Conservation (phyloP, 768 basidiomycete species). For the Podaxis sp. region DNA sequence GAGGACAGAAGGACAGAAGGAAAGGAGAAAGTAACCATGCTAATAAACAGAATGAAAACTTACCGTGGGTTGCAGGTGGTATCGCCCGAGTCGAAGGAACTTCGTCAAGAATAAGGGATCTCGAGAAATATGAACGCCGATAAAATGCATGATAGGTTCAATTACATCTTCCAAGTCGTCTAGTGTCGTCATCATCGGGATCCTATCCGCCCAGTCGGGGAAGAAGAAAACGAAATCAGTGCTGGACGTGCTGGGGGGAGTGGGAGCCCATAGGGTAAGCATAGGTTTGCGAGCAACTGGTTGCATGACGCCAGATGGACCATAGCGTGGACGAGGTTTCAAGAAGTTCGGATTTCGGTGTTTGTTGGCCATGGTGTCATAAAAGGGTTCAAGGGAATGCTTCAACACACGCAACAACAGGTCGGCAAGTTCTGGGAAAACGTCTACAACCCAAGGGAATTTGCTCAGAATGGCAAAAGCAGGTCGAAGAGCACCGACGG, state of each 20-base stretch:
- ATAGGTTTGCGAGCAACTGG: constrained; percentile 59
- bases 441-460: constrained; percentile 83
- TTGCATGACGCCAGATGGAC: constrained; percentile 51
- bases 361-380: constrained; percentile 55
- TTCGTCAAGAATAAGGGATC: constrained; percentile 78
- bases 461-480: constrained; percentile 77
- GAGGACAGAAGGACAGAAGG: too few species aligned
- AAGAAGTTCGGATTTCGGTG: constrained; percentile 63
- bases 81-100: constrained; percentile 74
- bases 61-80: constrained; percentile 46
- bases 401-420: constrained; percentile 76
- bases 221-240: constrained; percentile 91
- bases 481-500: constrained; percentile 81
- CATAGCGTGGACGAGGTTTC: constrained; percentile 64
- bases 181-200: constrained; percentile 62
- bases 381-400: constrained; percentile 68
- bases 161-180: constrained; percentile 77
- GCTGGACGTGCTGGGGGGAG: constrained; percentile 72
- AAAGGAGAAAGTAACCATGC: too few species aligned
- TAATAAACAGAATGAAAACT: not conserved
- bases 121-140: constrained; percentile 80
- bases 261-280: constrained; percentile 77
- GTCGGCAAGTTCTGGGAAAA: constrained; percentile 83
- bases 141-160: constrained; percentile 76
- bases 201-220: constrained; percentile 72